Conservation (phyloP, 148 eudicot species). For the Drosera capensis region DNA sequence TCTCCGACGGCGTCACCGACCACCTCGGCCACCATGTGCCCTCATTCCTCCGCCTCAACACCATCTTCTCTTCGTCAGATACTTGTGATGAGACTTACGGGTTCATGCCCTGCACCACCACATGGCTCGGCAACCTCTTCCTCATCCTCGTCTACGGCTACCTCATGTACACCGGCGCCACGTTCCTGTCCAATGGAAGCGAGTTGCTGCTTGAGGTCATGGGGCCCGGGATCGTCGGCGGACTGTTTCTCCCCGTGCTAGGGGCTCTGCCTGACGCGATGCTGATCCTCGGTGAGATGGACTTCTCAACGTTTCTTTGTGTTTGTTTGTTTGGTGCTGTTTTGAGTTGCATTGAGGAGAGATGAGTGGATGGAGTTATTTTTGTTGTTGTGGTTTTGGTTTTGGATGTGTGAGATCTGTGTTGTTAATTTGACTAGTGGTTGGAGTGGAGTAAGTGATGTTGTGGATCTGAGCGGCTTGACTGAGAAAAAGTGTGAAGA, state of each 20-base stretch:
- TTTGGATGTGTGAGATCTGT: no score
- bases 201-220: slow-evolving; percentile 36
- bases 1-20: neutral
- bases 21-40: neutral
- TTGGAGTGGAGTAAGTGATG: no score
- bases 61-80: slow-evolving; percentile 5
- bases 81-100: slow-evolving; percentile 43
- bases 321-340: neutral
- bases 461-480: no score
- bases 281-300: slow-evolving; percentile 28
- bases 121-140: slow-evolving; percentile 33
- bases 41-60: neutral
- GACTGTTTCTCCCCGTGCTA: slow-evolving; percentile 27
- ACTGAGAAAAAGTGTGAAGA: no score
- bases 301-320: neutral
- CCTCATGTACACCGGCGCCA: slow-evolving; percentile 41
- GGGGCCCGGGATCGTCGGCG: slow-evolving; percentile 36
- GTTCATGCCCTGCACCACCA: slow-evolving; percentile 43
- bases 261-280: slow-evolving; percentile 39
- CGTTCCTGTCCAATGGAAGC: slow-evolving; percentile 32
- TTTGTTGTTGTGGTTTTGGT: no score
- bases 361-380: no score
- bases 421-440: no score
- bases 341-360: neutral
- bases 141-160: slow-evolving; percentile 40